Conservation (phyloP, 2,329 filamentous ascomycete species). For the Fusarium setosum region DNA sequence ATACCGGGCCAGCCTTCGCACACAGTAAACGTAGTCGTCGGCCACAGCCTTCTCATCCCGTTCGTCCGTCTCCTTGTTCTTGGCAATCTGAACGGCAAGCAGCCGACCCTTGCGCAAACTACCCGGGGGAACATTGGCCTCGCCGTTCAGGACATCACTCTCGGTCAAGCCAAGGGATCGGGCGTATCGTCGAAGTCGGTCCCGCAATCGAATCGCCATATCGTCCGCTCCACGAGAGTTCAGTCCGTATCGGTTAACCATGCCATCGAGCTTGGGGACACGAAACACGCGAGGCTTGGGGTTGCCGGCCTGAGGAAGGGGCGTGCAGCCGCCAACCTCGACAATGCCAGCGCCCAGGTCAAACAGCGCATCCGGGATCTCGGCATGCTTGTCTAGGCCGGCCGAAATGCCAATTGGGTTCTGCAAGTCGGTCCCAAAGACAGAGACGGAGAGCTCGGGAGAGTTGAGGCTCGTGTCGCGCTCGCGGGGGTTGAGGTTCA, state of each 20-base stretch:
- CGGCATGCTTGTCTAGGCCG: conserved; percentile 93
- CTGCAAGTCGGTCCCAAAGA: conserved; percentile 81
- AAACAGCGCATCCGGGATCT: conserved; percentile 87
- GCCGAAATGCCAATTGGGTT: conserved; percentile 97
- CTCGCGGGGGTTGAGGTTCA: conserved; percentile 86
- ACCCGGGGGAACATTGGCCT: conserved; percentile 83
- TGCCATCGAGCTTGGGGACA: conserved; percentile 81
- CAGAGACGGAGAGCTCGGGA: conserved; percentile 53
- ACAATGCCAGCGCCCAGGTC: conserved; percentile 87
- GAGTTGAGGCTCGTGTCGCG: conserved; percentile 61
- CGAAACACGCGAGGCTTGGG: conserved; percentile 89
- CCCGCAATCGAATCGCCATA: conserved; percentile 82
- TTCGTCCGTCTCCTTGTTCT: conserved; percentile 94
- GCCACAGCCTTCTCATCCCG: conserved; percentile 84
- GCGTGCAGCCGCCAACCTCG: conserved; percentile 92
- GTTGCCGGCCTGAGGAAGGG: conserved; percentile 89
- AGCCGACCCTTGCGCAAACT: conserved; percentile 80
- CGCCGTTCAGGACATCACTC: conserved; percentile 79
- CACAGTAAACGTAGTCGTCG: conserved; percentile 89
- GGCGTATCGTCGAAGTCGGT: conserved; percentile 83
- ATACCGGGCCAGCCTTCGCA: conserved; percentile 83
- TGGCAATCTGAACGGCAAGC: conserved; percentile 92
- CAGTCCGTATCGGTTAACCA: conserved; percentile 96
- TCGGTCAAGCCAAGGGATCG: conserved; percentile 77
- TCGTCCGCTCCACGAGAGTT: conserved; percentile 92